Percentiles rank a stretch among this genome's conserved stretches.
These are phyloP conservation scores for Sporobolomyces phaffii DNA, from an alignment of 768 basidiomycete genomes.

Conservation along the genomic window DNA sequence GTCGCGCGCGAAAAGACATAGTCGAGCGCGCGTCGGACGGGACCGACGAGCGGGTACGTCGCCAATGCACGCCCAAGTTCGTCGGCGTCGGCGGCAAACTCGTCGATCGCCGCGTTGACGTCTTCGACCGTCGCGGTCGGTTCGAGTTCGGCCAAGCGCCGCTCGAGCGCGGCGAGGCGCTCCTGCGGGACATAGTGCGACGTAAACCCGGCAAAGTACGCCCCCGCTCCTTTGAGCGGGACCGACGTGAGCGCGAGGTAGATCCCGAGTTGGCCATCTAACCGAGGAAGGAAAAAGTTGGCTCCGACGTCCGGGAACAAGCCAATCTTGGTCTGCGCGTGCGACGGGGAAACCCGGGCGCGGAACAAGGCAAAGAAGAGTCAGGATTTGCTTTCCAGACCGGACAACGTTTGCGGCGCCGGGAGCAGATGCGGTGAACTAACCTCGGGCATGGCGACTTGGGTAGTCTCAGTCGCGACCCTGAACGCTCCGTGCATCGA, in stretches of 20 bases:
- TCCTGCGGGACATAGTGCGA: conserved; percentile 84
- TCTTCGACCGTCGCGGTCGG: conserved; percentile 49
- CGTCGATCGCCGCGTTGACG: conserved; percentile 66
- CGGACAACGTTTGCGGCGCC: too few relatives aligned
- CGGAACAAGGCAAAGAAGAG: too few relatives aligned
- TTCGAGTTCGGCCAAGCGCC: conserved; percentile 55
- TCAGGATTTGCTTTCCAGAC: too few relatives aligned
- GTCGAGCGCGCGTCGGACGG: conserved; percentile 71
- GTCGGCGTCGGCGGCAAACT: conserved; percentile 54
- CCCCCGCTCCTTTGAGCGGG: conserved; percentile 66
- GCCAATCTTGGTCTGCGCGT: conserved; percentile 48
- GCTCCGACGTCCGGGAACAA: conserved; percentile 81
- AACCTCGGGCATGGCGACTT: conserved; percentile 95
- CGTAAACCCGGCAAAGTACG: conserved; percentile 78
- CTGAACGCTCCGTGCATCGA: conserved; percentile 76
- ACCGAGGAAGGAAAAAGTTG: conserved; percentile 75
- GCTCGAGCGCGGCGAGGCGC: conserved; percentile 64
- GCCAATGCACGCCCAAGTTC: conserved; percentile 41
- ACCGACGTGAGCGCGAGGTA: conserved; percentile 83
- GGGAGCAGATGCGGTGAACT: too few relatives aligned
- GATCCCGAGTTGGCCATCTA: conserved; percentile 90
- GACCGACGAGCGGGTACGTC: conserved; percentile 50
- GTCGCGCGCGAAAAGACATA: conserved; percentile 63
- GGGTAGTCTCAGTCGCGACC: conserved; percentile 84
- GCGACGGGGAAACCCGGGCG: too few relatives aligned